Conservation (phyloP, 148 eudicot genomes). For the Camellia lanceoleosa region DNA sequence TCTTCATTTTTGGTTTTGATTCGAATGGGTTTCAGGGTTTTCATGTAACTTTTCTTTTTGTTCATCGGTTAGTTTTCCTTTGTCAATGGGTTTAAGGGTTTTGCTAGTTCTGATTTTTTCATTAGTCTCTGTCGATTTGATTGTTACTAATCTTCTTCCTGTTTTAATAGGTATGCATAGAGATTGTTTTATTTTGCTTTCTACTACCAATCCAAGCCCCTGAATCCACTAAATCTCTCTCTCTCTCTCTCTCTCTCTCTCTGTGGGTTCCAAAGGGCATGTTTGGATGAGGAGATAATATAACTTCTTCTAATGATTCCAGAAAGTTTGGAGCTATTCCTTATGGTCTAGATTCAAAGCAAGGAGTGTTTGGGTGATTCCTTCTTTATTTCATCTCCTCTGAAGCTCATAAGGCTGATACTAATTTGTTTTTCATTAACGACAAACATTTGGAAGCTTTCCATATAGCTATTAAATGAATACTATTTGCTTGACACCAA, state of each 20-base stretch:
- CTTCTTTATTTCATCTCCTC: neutral
- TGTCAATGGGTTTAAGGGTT: conserved; percentile 7
- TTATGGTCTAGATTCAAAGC: conserved; percentile 50
- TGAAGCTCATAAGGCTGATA: neutral
- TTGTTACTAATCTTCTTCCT: neutral
- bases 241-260: neutral
- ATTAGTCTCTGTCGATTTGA: neutral
- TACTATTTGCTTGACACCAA: neutral
- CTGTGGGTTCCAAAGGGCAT: conserved; percentile 82
- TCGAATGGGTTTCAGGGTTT: neutral
- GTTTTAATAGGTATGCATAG: neutral
- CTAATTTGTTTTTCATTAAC: neutral
- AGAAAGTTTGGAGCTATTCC: conserved; percentile 77
- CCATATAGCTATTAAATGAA: neutral
- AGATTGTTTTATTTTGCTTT: neutral
- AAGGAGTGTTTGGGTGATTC: conserved; percentile 52
- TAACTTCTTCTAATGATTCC: conserved; percentile 57
- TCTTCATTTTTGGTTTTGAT: neutral
- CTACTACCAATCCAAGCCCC: neutral
- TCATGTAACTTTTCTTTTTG: neutral
- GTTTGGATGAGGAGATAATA: conserved; percentile 92
- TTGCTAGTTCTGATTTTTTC: neutral
- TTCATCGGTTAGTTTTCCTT: neutral
- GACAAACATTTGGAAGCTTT: neutral
- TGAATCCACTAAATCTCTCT: neutral